Base-by-base conservation (phyloP, 1,284 basidiomycete species). In the Ustilago shanxiensis region DNA sequence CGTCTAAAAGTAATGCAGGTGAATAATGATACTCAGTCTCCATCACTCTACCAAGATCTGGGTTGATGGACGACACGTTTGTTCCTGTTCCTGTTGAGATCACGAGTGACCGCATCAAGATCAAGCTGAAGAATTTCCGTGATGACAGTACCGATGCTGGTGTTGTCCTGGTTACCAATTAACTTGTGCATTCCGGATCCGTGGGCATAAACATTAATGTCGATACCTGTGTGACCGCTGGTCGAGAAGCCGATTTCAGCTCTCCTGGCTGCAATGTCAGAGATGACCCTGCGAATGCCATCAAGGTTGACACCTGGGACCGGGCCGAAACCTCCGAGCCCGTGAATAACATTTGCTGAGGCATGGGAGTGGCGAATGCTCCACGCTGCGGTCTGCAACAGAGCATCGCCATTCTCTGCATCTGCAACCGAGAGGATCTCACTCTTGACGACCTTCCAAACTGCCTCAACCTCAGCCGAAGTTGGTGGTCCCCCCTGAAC, bases 231-330 rank as follows among this genome's bases (percentile, higher is more conserved):
- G 60, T 87, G 87, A 0, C 87, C 87, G n/a, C 81, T 77, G 0
- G 86, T 87, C 5, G 80, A 83, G 85, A 87, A 87, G 0, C 87
- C 87, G 24, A 87, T 66, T 56, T 87, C 86, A 24, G 86, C 87
- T 31, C 87, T 65, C 26, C 85, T 62, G 9, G 75, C 72, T 14
- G 70, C 69, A 31, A 78, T 63, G 39, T 79, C 72, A 20, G 78
- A 77, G 50, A 81, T 73, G 28, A 65, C 70, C 7, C 60, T 59
- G 1, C 79, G 57, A 33, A 77, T 70, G 22, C 57, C 67, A 49
- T 76, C 73, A 11, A 76, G 55, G 18, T 66, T 73, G 51, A 77
- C 60, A n/a, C 66, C 64, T 1, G 75, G 75, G 0, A 71, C 70
- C 3, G 75, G 75, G 10, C 58, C 73, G 10, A 57, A 18, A 10